A percentile compares a stretch with the other conserved stretches of the same genome.
Conservation (phyloP, 148 eudicot species). For the Chenopodium quinoa region DNA sequence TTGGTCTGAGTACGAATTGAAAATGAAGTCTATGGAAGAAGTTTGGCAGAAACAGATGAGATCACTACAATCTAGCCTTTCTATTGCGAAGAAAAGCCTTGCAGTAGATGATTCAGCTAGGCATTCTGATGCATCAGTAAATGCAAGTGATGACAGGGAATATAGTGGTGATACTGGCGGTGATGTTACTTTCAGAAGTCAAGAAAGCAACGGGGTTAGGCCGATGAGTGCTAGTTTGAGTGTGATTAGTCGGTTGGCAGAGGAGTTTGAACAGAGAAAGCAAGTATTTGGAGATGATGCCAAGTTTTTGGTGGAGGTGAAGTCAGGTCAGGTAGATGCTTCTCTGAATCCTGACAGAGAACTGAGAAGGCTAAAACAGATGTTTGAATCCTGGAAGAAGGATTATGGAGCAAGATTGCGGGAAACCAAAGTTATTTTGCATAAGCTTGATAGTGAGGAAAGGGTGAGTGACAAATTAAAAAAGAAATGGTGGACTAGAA, state of each 20-base stretch:
- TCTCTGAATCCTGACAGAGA: conserved; percentile 77
- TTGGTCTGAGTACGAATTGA: conserved; percentile 90
- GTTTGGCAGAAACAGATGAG: conserved; percentile 98
- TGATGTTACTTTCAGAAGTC: conserved; percentile 31
- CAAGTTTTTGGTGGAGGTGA: conserved; percentile 88
- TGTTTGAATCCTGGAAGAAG: conserved; percentile 95
- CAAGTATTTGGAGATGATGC: conserved; percentile 94
- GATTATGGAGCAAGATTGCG: conserved; percentile 77
- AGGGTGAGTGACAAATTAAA: conserved; percentile 47
- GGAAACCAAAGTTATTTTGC: conserved; percentile 80
- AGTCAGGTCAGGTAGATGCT: conserved; percentile 84
- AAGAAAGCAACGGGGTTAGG: conserved; percentile 49
- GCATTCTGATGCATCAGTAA: conserved; percentile 67
- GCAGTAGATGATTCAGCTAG: conserved; percentile 69
- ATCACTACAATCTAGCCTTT: conserved; percentile 93
- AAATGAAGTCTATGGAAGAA: conserved; percentile 99
- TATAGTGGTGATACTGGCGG: conserved; percentile 54
- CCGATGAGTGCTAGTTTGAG: conserved; percentile 74
- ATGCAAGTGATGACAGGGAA: conserved; percentile 45
- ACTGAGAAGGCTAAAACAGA: conserved; percentile 72
- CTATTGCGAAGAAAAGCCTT: conserved; percentile 80
- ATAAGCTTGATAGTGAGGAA: conserved; percentile 74
- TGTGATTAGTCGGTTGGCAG: conserved; percentile 78
- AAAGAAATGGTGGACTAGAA: conserved; percentile 94
- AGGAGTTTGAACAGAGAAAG: conserved; percentile 91